Evolutionary conservation across 2,329 filamentous ascomycete genomes (phyloP), one percentile per base, ranked within the genome.

Genomic region (Cladophialophora psammophila): DNA sequence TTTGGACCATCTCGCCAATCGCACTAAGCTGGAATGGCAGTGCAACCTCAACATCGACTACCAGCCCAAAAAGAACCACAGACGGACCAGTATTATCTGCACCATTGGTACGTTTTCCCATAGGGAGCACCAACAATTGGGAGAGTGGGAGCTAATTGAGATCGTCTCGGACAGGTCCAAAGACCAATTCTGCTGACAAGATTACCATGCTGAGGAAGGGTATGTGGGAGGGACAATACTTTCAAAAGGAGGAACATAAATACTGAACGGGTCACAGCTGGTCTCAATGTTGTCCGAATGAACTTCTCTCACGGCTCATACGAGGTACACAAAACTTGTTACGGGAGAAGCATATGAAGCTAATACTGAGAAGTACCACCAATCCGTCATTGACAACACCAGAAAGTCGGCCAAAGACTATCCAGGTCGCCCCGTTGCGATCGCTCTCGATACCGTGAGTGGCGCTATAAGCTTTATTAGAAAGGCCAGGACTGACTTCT

Each of bases 221-320:
- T 85, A 79, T 65, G 76, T 70, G 36, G n/a, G 13, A 31, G 6
- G 7, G 26, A 31, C 40, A 10, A 26, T 48, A 15, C 18, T 12
- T 12, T 31, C 18, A 50, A 8, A 20, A n/a, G 12, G 32, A 59
- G 34, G 15, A 18, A 20, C 26, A 56, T 13, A 40, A 61, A 56
- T 59, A 68, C 71, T 75, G 54, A 73, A 36, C 38, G 48, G 13
- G 53, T 64, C 63, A 73, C 72, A 84, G 91, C 90, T 73, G 95
- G 95, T 82, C 90, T 98, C 77, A 98, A 98, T 83, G 93, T 99
- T 74, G 95, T 98, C 75, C 94, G 95, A 84, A 99, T 99, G 95
- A 99, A 99, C 91, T 98, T 98, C 81, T 97, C 91, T 72, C 92
- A 96, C 82, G 92, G 92, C 76, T 90, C 90, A 74, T 95, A 98